phyloP scores from a whole-genome alignment of 148 eudicot species.

The Simmondsia chinensis region DNA sequence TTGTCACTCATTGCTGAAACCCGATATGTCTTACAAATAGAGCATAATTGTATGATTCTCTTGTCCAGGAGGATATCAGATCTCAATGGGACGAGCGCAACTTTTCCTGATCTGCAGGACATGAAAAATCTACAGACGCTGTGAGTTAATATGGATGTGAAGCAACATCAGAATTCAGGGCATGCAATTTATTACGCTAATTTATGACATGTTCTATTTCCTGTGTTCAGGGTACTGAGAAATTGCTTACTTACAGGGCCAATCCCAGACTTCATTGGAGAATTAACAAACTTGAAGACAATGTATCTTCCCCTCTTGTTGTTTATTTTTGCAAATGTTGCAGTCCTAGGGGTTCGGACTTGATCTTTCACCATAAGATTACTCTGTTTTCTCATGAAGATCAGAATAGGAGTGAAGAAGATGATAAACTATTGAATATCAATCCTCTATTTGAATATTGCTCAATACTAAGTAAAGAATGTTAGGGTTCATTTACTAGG shows the following conservation, averaged over 20 bases:
- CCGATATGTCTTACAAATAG: neutral
- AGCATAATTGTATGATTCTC: constrained; percentile 2
- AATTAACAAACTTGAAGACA: constrained; percentile 13
- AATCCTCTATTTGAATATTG: no score
- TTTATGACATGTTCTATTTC: neutral
- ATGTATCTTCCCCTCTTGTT: no score
- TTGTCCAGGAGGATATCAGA: constrained; percentile 73
- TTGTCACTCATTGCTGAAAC: neutral
- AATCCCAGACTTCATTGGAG: constrained; percentile 44
- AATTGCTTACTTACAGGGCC: constrained; percentile 57
- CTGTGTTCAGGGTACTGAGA: constrained; percentile 48
- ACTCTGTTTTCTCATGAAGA: no score
- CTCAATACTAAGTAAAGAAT: no score
- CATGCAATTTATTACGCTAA: neutral
- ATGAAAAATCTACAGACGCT: constrained; percentile 23
- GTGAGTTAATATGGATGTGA: constrained; percentile 32
- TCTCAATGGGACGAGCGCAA: constrained; percentile 24
- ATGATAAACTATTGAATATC: no score
- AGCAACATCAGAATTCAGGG: neutral
- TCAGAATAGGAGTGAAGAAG: no score
- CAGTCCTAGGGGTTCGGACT: no score
- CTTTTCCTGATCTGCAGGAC: constrained; percentile 42
- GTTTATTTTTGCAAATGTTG: no score
- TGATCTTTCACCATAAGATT: no score
- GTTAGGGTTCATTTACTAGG: no score